phyloP scores from a whole-genome alignment of 2,329 filamentous ascomycete genomes.

The Claviceps spartinae region DNA sequence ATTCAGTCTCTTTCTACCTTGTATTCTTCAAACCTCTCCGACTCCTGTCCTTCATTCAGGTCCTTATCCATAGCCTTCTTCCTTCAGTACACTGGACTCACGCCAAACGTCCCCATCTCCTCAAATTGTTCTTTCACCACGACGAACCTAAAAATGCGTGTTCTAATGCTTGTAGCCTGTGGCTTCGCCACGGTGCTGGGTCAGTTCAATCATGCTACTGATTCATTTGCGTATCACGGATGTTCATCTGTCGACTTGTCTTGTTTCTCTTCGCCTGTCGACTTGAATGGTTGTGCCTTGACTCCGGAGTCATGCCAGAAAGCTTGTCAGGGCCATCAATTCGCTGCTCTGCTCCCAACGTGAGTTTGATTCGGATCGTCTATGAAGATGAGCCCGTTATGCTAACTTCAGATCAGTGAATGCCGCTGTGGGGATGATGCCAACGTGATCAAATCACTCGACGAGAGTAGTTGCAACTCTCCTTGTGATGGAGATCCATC shows the following conservation, averaged over 20 bases:
- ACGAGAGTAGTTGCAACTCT: slow-evolving; percentile 19
- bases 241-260: slow-evolving; percentile 16
- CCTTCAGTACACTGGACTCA: slow-evolving; percentile 3
- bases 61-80: slow-evolving; percentile 4
- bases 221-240: slow-evolving; percentile 14
- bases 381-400: fast-evolving
- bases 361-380: slow-evolving; percentile 8
- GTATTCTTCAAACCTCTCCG: slow-evolving; percentile 5
- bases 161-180: slow-evolving; percentile 11
- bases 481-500: slow-evolving; percentile 16
- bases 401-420: slow-evolving; percentile 13
- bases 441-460: slow-evolving; percentile 14
- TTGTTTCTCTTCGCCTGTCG: slow-evolving; percentile 14
- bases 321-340: slow-evolving; percentile 15
- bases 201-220: slow-evolving; percentile 9
- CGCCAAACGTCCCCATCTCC: neutral
- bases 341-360: slow-evolving; percentile 20
- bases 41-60: slow-evolving; percentile 5
- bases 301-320: slow-evolving; percentile 16
- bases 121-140: slow-evolving; percentile 3
- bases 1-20: neutral
- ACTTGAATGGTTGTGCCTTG: slow-evolving; percentile 11
- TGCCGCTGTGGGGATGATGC: slow-evolving; percentile 23
- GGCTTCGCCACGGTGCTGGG: slow-evolving; percentile 11
- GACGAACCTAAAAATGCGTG: slow-evolving; percentile 11